Base-by-base conservation (phyloP, 1,284 basidiomycete genomes). In the Apiotrichum sp. region DNA sequence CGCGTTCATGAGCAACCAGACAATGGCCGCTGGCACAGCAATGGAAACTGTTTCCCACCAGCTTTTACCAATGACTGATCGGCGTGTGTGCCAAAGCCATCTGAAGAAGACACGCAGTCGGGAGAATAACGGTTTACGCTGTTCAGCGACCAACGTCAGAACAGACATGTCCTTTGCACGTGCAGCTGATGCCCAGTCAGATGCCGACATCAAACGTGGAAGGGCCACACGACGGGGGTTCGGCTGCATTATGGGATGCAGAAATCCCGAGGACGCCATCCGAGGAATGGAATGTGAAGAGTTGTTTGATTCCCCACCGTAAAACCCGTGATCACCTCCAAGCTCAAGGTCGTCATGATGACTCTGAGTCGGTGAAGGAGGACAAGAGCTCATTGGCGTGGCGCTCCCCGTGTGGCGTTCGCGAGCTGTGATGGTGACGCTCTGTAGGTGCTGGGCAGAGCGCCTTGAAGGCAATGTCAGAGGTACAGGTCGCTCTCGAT, bases 1-100 rank as follows among this genome's bases (percentile, higher is more conserved):
- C 31, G 68, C 68, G 55, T 77, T 77, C 42, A 75, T 58, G 9
- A 65, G 38, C 3, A 71, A n/a, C 74, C 74, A 77, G 4, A 70
- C 67, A 1, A 75, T 35, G 2, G 61, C 62, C n/a, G 70, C 66
- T 1, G 70, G 70, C 64, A 72, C 67, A 31, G 69, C 63, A 13
- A 75, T 65, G 13, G 62, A 61, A 43, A 66, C 48, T 4, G 62
- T 47, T 53, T 77, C 75, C 45, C 61, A 61, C 57, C 65, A 65
- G 31, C 61, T 70, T 52, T 68, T 69, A 2, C 57, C 65, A 0
- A 72, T 50, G 1, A 75, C 69, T 2, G 71, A 68, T 61, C 73
- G 67, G 52, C 71, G 60, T n/a, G 65, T 56, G 43, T 65, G 67
- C 68, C 72, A 69, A 22, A 66, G 52, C 68, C 72, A 70, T 48